Percentiles rank a stretch among this genome's conserved stretches.
Conservation (phyloP, 2,329 filamentous ascomycete species). For the Elsinoe australis region DNA sequence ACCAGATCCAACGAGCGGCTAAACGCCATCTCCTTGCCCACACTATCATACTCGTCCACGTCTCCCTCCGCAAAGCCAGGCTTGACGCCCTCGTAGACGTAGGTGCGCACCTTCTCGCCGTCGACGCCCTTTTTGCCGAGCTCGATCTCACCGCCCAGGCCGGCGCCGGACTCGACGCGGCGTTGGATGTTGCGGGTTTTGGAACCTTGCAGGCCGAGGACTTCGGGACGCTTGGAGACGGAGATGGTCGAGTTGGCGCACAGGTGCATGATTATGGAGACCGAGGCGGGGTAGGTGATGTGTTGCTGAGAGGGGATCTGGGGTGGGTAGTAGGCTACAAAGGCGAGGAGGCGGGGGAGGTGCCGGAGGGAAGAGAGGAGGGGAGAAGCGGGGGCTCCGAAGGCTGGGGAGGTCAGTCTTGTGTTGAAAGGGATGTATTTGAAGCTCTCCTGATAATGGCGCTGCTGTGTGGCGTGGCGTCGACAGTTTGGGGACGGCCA, state of each 20-base stretch:
- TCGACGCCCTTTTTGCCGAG: constrained; percentile 32
- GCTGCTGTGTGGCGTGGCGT: no score
- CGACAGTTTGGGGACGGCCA: no score
- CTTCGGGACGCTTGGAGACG: constrained; percentile 42
- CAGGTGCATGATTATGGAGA: constrained; percentile 51
- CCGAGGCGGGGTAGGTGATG: constrained; percentile 37
- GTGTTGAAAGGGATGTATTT: no score
- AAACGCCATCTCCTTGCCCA: constrained; percentile 60
- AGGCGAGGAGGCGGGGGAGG: constrained; percentile 47
- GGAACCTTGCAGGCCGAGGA: constrained; percentile 45
- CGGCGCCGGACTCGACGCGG: constrained; percentile 44
- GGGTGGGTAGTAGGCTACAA: constrained; percentile 58
- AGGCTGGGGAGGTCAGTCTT: constrained; percentile 40
- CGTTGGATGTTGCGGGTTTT: constrained; percentile 44
- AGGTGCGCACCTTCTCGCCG: constrained; percentile 29
- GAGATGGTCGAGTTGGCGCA: constrained; percentile 42
- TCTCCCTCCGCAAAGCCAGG: constrained; percentile 66
- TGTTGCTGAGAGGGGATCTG: constrained; percentile 47
- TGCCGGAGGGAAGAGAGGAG: constrained; percentile 36
- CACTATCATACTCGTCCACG: constrained; percentile 57
- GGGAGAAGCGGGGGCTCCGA: constrained; percentile 53
- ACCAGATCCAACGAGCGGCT: constrained; percentile 55
- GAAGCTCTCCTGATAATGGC: no score
- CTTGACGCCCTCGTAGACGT: constrained; percentile 49
- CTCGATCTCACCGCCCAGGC: constrained; percentile 41